Percentiles rank a stretch among this genome's conserved stretches.
These are phyloP conservation scores for Cutaneotrichosporon mucoides DNA, from an alignment of 1,284 basidiomycete genomes.

Conservation along the genomic window DNA sequence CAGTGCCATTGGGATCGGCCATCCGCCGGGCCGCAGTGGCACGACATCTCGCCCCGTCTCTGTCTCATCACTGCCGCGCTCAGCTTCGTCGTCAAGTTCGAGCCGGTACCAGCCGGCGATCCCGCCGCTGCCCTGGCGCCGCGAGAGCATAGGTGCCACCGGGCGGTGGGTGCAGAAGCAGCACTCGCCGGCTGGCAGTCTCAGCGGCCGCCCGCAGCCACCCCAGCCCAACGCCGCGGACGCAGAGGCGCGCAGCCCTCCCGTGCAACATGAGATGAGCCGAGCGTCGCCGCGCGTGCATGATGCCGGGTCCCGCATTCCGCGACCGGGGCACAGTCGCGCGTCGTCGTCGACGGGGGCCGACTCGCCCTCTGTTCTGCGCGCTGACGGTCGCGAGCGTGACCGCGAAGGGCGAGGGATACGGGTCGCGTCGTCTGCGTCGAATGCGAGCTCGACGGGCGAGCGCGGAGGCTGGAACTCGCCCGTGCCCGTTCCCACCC, in stretches of 20 bases:
- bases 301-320: not conserved
- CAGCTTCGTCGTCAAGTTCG: not conserved
- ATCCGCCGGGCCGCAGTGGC: too few relatives aligned
- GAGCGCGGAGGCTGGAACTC: not conserved
- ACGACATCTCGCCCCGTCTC: not conserved
- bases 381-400: not conserved
- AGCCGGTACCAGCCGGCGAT: conserved; percentile 3
- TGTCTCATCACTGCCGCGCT: not conserved
- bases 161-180: conserved; percentile 15
- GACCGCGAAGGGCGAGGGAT: not conserved
- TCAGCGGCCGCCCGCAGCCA: not conserved
- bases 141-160: conserved; percentile 4
- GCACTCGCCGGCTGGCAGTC: conserved; percentile 4
- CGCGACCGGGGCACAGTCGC: not conserved
- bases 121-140: conserved; percentile 15
- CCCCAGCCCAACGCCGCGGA: not conserved
- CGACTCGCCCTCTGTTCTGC: not conserved
- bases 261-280: too few relatives aligned
- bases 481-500: not conserved
- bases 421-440: too few relatives aligned
- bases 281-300: not conserved
- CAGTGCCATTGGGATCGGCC: not conserved
- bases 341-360: not conserved
- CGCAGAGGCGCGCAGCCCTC: not conserved
- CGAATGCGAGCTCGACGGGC: not conserved